These are phyloP conservation scores for Vigna nakashimae DNA, from an alignment of 306 rosid species.

Conservation along the genomic window DNA sequence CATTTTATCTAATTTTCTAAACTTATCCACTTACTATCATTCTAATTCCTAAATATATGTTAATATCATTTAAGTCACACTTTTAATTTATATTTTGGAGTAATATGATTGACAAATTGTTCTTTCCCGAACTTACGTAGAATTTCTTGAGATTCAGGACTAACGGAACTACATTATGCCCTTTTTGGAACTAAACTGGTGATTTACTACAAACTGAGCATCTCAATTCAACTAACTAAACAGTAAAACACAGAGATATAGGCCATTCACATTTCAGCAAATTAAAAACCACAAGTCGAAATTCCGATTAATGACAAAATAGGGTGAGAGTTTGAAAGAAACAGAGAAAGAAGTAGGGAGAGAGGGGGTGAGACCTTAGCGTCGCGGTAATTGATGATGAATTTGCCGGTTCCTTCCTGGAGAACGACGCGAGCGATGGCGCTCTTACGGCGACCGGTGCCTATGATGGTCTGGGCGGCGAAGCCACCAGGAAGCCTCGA, in stretches of 20 bases:
- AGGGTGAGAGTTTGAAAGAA: neutral
- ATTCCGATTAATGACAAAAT: neutral
- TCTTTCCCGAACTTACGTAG: too few relatives aligned
- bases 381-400: slow-evolving; percentile 88
- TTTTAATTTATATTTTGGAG: too few relatives aligned
- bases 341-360: neutral
- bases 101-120: too few relatives aligned
- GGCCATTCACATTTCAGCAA: neutral
- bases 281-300: neutral
- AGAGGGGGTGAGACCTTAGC: slow-evolving; percentile 62
- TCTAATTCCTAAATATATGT: too few relatives aligned
- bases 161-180: too few relatives aligned
- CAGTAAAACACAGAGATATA: neutral
- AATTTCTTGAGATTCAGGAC: too few relatives aligned
- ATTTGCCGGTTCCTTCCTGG: slow-evolving; percentile 88
- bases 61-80: too few relatives aligned
- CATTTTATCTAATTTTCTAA: too few relatives aligned
- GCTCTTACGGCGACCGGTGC: slow-evolving; percentile 87
- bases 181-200: too few relatives aligned
- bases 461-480: slow-evolving; percentile 84
- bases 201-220: too few relatives aligned
- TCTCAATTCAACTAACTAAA: neutral
- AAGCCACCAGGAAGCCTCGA: slow-evolving; percentile 95
- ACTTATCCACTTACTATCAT: too few relatives aligned
- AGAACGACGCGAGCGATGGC: slow-evolving; percentile 93